Evolutionary conservation across 805 yeast genomes (phyloP).

Genomic region (Kuraishia hungarica): DNA sequence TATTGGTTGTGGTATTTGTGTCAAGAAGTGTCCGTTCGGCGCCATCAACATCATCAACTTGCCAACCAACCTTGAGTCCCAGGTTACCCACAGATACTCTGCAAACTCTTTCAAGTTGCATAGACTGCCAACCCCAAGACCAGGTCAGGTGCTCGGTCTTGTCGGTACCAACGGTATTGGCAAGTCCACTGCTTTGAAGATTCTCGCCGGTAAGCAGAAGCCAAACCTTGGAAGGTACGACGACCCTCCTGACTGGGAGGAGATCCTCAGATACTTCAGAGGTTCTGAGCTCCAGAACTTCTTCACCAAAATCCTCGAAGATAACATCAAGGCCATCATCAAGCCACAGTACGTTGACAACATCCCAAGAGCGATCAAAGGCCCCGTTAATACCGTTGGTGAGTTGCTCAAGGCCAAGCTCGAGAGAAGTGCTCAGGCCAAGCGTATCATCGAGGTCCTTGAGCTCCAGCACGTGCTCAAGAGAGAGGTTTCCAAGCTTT

Average conservation of each 20-base stretch:
- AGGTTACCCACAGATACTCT: constrained; percentile 94
- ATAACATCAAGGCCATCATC: constrained; percentile 90
- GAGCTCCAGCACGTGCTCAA: constrained; percentile 70
- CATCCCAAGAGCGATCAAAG: constrained; percentile 92
- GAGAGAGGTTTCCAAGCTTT: constrained; percentile 83
- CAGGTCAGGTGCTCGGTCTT: constrained; percentile 95
- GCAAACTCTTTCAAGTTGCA: constrained; percentile 97
- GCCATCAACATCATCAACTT: constrained; percentile 93
- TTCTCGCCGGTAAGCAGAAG: constrained; percentile 94
- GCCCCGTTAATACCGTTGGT: constrained; percentile 77
- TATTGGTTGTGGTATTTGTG: constrained; percentile 99
- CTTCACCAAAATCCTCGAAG: constrained; percentile 90
- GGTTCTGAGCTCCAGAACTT: constrained; percentile 97
- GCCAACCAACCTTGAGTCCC: constrained; percentile 88
- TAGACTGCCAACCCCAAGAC: constrained; percentile 96
- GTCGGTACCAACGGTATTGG: constrained; percentile 99
- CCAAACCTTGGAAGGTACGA: constrained; percentile 94
- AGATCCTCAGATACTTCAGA: constrained; percentile 82
- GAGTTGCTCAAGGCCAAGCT: constrained; percentile 61
- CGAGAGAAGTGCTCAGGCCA: constrained; percentile 50
- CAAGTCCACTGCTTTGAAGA: constrained; percentile 93
- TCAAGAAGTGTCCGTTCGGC: constrained; percentile 96
- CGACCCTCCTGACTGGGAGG: constrained; percentile 97
- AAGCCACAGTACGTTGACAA: constrained; percentile 99
- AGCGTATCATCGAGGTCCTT: constrained; percentile 56